Evolutionary conservation across 805 yeast genomes (phyloP), one percentile per base, ranked within the genome.

Genomic region (Clavispora carvajalis): DNA sequence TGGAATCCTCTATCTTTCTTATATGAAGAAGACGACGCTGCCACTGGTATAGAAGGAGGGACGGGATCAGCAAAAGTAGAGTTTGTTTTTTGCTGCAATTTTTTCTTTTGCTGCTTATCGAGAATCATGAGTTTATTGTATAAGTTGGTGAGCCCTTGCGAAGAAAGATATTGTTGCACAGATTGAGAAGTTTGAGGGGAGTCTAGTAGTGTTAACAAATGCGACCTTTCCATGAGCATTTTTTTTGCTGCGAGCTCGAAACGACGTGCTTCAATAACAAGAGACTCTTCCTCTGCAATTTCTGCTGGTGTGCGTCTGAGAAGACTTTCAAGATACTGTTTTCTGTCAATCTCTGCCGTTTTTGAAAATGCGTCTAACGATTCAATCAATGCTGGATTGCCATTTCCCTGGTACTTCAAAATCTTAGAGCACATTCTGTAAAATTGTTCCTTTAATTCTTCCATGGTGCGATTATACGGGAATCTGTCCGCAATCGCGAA

Each of bases 261-360:
- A 48, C 91, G 81, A 36, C 95, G 77, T 2, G 97, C 95, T 58
- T 93, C 99, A 22, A 91, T 81, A 9, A 93, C 86, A 37, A 93
- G 69, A 0, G 95, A 88, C 59, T 93, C 98, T 58, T 93, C 99
- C 65, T 93, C 99, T 0, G 98, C 98, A 34, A 93, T 86, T 58
- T 93, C 99, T 0, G 97, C 95, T 1, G 99, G 97, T 2, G 91
- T 80, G 50, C 99, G 70, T 26, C 80, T 79, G 33, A 91, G 69
- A 28, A 93, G 66, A 45, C 86, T 77, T 51, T 81, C 82, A 34
- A 93, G 63, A 56, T 91, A 91, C 38, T 76, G 76, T 52, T 93
- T 93, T 46, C 99, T 76, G 51, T 82, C 87, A 16, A 74, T 45
- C 59, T 93, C 99, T 48, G 77, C 80, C 6, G 74, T 72, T 51